Evolutionary conservation across 441 rosid genomes (phyloP), one percentile per base, ranked within the genome.

Genomic region (Jatropha multifida): DNA sequence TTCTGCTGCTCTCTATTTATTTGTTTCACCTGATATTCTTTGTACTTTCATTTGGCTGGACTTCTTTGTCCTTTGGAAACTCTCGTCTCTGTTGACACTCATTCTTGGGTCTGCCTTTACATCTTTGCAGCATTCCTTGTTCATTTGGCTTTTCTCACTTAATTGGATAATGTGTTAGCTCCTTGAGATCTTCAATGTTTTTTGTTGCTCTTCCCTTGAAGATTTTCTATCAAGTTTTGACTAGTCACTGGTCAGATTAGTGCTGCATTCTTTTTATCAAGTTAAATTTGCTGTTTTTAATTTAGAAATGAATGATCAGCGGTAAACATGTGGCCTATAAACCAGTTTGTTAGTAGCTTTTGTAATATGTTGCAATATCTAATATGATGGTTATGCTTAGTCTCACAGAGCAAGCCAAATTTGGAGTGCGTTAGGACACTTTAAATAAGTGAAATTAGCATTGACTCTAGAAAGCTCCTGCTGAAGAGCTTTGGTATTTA

Each of bases 1-100:
- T 78, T 77, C 72, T 68, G 67, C 78, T 75, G 49, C 67, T 64
- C 65, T 8, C 26, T 37, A 15, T 38, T 75, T 71, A 17, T 64
- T 68, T 37, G 17, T 46, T 46, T 58, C 52, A 26, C 42, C 32
- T 44, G 64, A 37, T 60, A 32, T 32, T 44, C 18, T 72, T 69
- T 51, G 17, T 42, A 13, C 52, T 72, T 81, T 67, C 55, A 20
- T 41, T 72, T 7, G 48, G 23, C 42, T 71, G 26, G 8, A 65
- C 41, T 62, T 65, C 66, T 73, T 56, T 52, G 2, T 37, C 14
- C 18, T 6, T 69, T 68, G 49, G 46, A 38, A 15, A 26, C n/a
- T 68, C 2, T 68, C 42, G 15, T 65, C 38, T 69, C 12, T 15
- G 8, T 62, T 54, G 54, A 14, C 55, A 23, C 23, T 5, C 59